Evolutionary conservation across 768 basidiomycete genomes (phyloP).

Genomic region (Kwoniella botswanensis): DNA sequence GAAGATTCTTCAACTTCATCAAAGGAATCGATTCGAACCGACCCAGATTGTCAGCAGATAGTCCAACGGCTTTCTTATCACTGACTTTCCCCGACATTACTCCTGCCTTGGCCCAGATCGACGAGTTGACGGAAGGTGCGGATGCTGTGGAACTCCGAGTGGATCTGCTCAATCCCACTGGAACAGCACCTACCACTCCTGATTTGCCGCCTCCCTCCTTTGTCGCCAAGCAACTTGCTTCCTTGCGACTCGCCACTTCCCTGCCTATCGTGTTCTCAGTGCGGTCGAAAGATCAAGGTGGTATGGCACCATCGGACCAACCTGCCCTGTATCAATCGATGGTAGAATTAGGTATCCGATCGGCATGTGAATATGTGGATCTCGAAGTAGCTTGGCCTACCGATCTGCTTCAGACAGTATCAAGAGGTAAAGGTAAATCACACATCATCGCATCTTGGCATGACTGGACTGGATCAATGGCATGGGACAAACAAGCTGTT

Average conservation of each 20-base stretch:
- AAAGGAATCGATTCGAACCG: slow-evolving; percentile 72
- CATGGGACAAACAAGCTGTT: slow-evolving; percentile 74
- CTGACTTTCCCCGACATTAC: slow-evolving; percentile 89
- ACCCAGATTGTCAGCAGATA: slow-evolving; percentile 57
- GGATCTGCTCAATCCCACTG: slow-evolving; percentile 73
- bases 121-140: slow-evolving; percentile 76
- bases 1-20: slow-evolving; percentile 87
- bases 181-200: slow-evolving; percentile 60
- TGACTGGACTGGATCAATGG: slow-evolving; percentile 84
- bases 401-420: slow-evolving; percentile 67
- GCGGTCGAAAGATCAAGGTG: slow-evolving; percentile 84
- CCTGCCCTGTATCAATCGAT: slow-evolving; percentile 74
- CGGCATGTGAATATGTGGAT: slow-evolving; percentile 91
- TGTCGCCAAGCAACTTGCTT: slow-evolving; percentile 78
- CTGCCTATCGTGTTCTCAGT: slow-evolving; percentile 93
- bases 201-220: slow-evolving; percentile 72
- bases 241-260: slow-evolving; percentile 73
- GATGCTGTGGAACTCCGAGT: slow-evolving; percentile 95
- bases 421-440: slow-evolving; percentile 70
- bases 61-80: slow-evolving; percentile 87
- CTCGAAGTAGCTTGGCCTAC: slow-evolving; percentile 80
- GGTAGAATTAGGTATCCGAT: slow-evolving; percentile 74
- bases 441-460: slow-evolving; percentile 92
- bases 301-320: slow-evolving; percentile 81
- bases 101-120: slow-evolving; percentile 70